Base-by-base conservation (phyloP, 257 asterid genomes). In the Petrea volubilis region DNA sequence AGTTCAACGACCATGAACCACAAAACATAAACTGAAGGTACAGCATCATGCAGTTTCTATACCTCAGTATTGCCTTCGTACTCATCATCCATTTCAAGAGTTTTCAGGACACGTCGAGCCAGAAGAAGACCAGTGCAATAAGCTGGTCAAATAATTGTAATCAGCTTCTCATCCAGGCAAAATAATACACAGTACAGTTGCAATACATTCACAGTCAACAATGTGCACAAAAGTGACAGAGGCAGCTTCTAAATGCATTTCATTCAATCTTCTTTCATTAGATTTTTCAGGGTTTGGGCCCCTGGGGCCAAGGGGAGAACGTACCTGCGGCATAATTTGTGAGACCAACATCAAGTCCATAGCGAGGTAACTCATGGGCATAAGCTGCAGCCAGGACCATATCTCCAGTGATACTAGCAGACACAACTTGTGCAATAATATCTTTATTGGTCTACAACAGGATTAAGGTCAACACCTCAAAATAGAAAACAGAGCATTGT, bases 81-180 rank as follows among this genome's bases (percentile, higher is more conserved):
- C 61, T 91, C 96, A 0, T 72, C 83, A 21, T 88, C 96, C 88
- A 91, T 77, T 75, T 91, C 95, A 64, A 91, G 92, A n/a, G 49
- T 81, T 62, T 87, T 85, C 65, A 89, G 74, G 63, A 78, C 90
- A n/a, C 97, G 92, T 49, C 96, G 83, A 51, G 95, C 96, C 76
- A 91, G 68, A 7, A 91, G 90, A 73, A 91, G 93, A 5, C 96
- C 97, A 1, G 96, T 87, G 38, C 92, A 85, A 68, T 87, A 89
- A 12, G 96, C 94, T 89, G 79, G 36, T 57, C 64, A 77, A 47
- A 24, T 24, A 60, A 43, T 21, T 18, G 27, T 4, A 38, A 70
- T 61, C 33, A 36, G 33, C 5, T 28, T 51, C 44, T 10, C 59
- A 7, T 34, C 55, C 28, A 13, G 44, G 50, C 36, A 67, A 47